Base-by-base conservation (phyloP, 805 yeast species). In the Candida nitratophila region DNA sequence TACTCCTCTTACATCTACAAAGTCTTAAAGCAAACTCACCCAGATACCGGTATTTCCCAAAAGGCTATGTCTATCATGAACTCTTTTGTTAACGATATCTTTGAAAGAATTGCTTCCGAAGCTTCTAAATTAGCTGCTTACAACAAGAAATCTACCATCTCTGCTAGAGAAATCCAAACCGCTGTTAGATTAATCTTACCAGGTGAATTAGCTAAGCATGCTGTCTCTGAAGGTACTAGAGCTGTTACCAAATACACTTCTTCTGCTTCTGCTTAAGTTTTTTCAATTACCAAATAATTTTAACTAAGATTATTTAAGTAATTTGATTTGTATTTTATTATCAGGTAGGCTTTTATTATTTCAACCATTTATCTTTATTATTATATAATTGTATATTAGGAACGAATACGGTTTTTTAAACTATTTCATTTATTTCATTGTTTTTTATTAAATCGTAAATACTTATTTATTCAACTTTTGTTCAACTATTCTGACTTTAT, bases 1-100 rank as follows among this genome's bases (percentile, higher is more conserved):
- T 91, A 89, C 79, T 88, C 96, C 54, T 89, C 97, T 52, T 91
- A 91, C 76, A 91, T 91, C 69, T 91, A 90, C 93, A 91, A 90
- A 76, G 97, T 90, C 57, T 84, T 91, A 69, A 90, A 90, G 76
- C 97, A 91, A 80, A 90, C 97, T 52, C 98, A 91, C 75, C 98
- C 97, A 71, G 97, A 91, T 71, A 91, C 98, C 52, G 98, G 97
- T 87, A 91, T 91, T 69, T 90, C 98, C 61, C 96, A 89, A 75
- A 86, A 88, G 70, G 96, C 98, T 54, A 91, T 91, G 96, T 88
- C 96, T 55, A 91, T 91, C 71, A 83, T 91, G 91, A 91, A 91
- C 85, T 90, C 97, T 37, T 91, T 91, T 61, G 97, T 91, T 60
- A 90, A 89, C 76, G 97, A 91, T 74, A 88, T 90, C 68, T 91